Base-by-base conservation (phyloP, 1,284 basidiomycete genomes). In the Rhodotorula sp. region DNA sequence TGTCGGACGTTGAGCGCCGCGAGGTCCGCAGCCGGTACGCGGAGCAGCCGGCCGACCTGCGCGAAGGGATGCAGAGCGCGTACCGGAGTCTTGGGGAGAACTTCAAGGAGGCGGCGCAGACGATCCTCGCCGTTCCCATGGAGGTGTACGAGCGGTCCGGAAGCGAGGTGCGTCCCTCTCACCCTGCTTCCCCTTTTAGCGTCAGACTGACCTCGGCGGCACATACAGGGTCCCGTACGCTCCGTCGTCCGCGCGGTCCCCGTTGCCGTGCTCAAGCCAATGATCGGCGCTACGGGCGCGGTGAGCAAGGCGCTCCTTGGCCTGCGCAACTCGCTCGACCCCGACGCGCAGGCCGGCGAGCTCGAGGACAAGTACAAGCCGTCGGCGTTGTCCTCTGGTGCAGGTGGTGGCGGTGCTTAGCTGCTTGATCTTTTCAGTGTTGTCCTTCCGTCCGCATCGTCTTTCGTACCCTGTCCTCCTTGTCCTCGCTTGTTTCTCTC, bases 121-220 rank as follows among this genome's bases (percentile, higher is more conserved):
- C 97, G 0, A 99, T 99, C 75, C 86, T 99, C 41, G 96, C 97
- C 0, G 93, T 99, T 1, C 96, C 96, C 0, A 98, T 99, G 94
- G 97, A 99, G 81, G 94, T 97, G 27, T 97, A 98, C 78, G 96
- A 99, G 81, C 86, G 90, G 70, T 90, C 91, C 22, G 91, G 91
- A 27, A 90, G 89, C 65, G 91, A 94, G 85, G 94, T 91, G 78
- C 80, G 86, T 83, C 58, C 6, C 9, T 60, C 51, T 60, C 50
- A 37, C 37, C 56, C 21, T 66, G 37, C 50, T 46, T 27, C 13
- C 53, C 15, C n/a, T 29, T 44, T 48, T n/a, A n/a, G 27, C 51
- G 22, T 48, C 48, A 32, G 17, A 22, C 56, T 27, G 25, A 12
- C 32, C 34, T 25, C 5, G 10, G 15, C 21, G 27, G 4, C 27